These are phyloP conservation scores for Saccharomycopsis babjevae DNA, from an alignment of 805 yeast genomes.

Conservation along the genomic window DNA sequence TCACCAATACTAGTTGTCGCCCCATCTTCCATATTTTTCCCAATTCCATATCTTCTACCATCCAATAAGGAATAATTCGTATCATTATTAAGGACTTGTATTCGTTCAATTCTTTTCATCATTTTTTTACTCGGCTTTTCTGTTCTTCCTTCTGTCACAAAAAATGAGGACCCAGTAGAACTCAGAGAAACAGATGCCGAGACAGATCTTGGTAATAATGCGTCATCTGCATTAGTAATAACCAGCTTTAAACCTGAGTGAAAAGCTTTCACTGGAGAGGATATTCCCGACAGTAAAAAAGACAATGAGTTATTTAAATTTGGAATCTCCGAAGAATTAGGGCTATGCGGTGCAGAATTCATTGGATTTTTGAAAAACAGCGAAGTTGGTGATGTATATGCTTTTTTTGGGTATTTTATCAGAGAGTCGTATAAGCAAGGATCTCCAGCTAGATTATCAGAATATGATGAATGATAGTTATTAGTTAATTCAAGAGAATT, in stretches of 20 bases:
- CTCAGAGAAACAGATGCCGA: neutral
- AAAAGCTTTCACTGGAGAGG: neutral
- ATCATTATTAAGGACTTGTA: conserved; percentile 22
- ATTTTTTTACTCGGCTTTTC: conserved; percentile 3
- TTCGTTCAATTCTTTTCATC: conserved; percentile 23
- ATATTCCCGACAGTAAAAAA: neutral
- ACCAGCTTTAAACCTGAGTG: neutral
- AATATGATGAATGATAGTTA: neutral
- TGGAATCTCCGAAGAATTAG: neutral
- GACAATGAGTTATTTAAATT: neutral
- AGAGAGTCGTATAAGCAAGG: neutral
- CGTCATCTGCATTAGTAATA: neutral
- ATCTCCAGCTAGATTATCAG: neutral
- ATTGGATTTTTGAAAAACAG: neutral
- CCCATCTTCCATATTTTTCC: neutral
- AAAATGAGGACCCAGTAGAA: neutral
- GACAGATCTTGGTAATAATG: neutral
- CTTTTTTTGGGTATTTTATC: neutral
- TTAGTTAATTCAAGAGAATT: neutral
- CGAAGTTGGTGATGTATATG: neutral
- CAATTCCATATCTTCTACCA: neutral
- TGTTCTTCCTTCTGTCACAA: neutral
- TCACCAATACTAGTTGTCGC: conserved; percentile 2
- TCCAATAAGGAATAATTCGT: neutral
- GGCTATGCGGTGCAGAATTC: neutral